Percentiles rank a stretch among this genome's conserved stretches.
Evolutionary conservation across 2,329 filamentous ascomycete species (phyloP).

Genomic region (Aspergillus candidus): DNA sequence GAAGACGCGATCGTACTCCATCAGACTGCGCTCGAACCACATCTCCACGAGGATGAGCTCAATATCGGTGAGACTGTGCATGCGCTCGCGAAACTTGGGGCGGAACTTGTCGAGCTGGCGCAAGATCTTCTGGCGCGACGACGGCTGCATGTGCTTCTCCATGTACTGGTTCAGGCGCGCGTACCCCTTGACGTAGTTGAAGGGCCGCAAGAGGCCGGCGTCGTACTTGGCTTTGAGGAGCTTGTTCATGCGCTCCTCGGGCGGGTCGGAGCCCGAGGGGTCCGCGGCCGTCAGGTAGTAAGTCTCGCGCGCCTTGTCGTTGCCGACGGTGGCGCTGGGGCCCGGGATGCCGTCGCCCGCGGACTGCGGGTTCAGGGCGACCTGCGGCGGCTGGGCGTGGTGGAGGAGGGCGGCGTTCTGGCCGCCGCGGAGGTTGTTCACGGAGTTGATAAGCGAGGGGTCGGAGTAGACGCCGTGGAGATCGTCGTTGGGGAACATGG

Average conservation of each 20-base stretch:
- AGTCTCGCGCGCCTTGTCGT: conserved; percentile 66
- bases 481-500: conserved; percentile 62
- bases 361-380: conserved; percentile 24
- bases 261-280: conserved; percentile 76
- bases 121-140: conserved; percentile 83
- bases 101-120: conserved; percentile 88
- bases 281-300: conserved; percentile 98
- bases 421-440: conserved; percentile 28
- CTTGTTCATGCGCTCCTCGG: conserved; percentile 92
- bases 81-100: conserved; percentile 90
- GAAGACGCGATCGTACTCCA: conserved; percentile 98
- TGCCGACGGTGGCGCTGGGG: conserved; percentile 55
- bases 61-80: conserved; percentile 85
- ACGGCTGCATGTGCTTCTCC: conserved; percentile 75
- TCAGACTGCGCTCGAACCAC: conserved; percentile 95
- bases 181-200: conserved; percentile 98
- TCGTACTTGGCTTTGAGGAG: conserved; percentile 94
- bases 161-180: conserved; percentile 84
- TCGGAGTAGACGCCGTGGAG: conserved; percentile 57
- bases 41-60: conserved; percentile 94
- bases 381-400: conserved; percentile 31
- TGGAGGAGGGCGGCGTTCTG: conserved; percentile 27
- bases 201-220: conserved; percentile 86
- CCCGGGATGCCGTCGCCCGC: conserved; percentile 54
- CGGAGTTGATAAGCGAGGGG: conserved; percentile 46